A percentile compares a stretch with the other conserved stretches of the same genome.
Conservation (phyloP, 192 early-diverging fungal species). For the Bifiguratus adelaidae region DNA sequence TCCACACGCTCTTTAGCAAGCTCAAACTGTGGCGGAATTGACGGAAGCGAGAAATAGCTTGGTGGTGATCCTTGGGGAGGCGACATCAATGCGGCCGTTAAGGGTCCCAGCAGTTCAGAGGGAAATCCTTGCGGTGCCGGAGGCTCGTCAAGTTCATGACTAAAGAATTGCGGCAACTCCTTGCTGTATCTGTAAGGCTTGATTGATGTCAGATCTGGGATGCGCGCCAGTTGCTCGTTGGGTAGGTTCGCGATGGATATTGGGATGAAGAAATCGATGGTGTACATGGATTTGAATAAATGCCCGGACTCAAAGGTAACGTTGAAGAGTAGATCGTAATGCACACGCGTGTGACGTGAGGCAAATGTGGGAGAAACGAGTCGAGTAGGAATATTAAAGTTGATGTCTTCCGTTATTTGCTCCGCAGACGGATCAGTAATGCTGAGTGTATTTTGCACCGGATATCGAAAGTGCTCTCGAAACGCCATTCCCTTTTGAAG, state of each 20-base stretch:
- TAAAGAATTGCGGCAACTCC: constrained; percentile 21
- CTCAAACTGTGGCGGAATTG: constrained; percentile 10
- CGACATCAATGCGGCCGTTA: constrained; percentile 3
- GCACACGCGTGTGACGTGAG: constrained; percentile 25
- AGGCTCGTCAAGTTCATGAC: constrained; percentile 17
- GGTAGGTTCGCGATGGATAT: constrained; percentile 25
- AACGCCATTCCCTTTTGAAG: constrained; percentile 24
- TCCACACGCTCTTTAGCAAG: constrained; percentile 19
- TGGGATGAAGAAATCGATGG: constrained; percentile 21
- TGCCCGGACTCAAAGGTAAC: constrained; percentile 16
- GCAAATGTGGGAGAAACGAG: constrained; percentile 26
- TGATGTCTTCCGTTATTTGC: not conserved
- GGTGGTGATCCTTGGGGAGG: constrained; percentile 12
- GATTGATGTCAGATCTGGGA: constrained; percentile 13
- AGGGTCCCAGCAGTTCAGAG: not conserved
- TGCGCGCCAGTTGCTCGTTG: constrained; percentile 15
- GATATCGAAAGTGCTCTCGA: constrained; percentile 18
- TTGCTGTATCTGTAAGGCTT: constrained; percentile 8
- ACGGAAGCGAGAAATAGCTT: constrained; percentile 16
- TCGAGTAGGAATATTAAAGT: constrained; percentile 23
- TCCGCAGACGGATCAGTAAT: not conserved
- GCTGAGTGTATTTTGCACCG: constrained; percentile 4
- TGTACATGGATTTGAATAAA: constrained; percentile 18
- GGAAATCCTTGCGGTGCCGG: constrained; percentile 7
- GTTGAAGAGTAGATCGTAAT: constrained; percentile 21